Conservation (phyloP, 768 basidiomycete genomes). For the Paxillus involutus region DNA sequence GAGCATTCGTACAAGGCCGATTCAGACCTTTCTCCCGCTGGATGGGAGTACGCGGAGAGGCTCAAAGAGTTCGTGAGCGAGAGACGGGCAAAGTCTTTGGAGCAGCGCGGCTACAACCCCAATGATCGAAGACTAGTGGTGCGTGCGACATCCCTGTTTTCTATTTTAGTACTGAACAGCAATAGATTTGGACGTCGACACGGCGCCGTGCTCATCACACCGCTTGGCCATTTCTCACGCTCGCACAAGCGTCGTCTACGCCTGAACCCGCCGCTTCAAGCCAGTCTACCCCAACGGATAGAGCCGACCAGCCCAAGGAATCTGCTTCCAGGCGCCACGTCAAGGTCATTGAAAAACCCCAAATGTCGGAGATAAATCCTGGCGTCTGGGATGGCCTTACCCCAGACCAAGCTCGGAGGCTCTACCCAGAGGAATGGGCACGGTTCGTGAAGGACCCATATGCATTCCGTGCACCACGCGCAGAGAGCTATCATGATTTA, state of each 20-base stretch:
- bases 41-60: slow-evolving; percentile 92
- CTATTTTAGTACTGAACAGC: neutral
- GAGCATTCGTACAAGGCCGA: slow-evolving; percentile 99
- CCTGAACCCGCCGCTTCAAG: slow-evolving; percentile 6
- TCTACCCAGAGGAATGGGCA: slow-evolving; percentile 94
- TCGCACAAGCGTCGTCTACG: slow-evolving; percentile 21
- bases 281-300: neutral
- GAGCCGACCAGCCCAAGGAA: slow-evolving; percentile 1
- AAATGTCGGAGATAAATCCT: slow-evolving; percentile 98
- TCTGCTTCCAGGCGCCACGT: slow-evolving; percentile 42
- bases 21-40: slow-evolving; percentile 90
- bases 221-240: slow-evolving; percentile 86
- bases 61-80: slow-evolving; percentile 90
- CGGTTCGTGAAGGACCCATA: slow-evolving; percentile 93
- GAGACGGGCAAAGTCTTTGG: slow-evolving; percentile 72
- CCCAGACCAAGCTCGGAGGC: slow-evolving; percentile 83
- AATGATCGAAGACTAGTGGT: slow-evolving; percentile 67
- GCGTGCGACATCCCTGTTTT: slow-evolving; percentile 24
- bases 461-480: slow-evolving; percentile 85
- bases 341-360: slow-evolving; percentile 91
- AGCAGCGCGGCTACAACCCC: slow-evolving; percentile 66
- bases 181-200: slow-evolving; percentile 95
- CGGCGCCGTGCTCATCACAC: slow-evolving; percentile 92
- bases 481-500: slow-evolving; percentile 97
- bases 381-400: slow-evolving; percentile 97